Conservation (phyloP, 768 basidiomycete genomes). For the Tricholoma saponaceum region DNA sequence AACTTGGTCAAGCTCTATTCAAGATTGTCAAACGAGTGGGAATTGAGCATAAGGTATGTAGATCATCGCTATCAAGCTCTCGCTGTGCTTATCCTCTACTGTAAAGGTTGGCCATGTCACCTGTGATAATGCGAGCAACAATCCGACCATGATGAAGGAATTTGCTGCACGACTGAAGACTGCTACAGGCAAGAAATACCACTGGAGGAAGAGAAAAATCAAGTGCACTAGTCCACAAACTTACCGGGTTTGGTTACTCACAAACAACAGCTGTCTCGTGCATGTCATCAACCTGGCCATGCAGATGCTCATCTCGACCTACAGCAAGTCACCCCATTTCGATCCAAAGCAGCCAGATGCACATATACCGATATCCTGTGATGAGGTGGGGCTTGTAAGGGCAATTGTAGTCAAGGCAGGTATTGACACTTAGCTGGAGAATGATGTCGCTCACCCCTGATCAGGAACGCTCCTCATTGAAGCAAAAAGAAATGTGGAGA, state of each 20-base stretch:
- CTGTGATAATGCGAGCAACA: not conserved
- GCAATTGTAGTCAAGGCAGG: constrained; percentile 1
- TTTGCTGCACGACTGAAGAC: not conserved
- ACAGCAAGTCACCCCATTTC: too few species aligned
- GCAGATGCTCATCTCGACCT: too few species aligned
- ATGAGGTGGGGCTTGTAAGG: not conserved
- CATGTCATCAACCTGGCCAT: too few species aligned
- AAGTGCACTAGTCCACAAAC: too few species aligned
- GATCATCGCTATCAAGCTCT: not conserved
- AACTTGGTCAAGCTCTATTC: constrained; percentile 35
- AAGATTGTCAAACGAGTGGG: too few species aligned
- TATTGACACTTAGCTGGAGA: not conserved
- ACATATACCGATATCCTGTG: too few species aligned
- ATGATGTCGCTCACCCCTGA: not conserved
- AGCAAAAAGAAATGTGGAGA: constrained; percentile 18
- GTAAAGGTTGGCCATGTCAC: constrained; percentile 4
- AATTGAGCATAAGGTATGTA: not conserved
- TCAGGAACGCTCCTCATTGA: constrained; percentile 22
- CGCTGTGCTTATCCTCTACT: not conserved
- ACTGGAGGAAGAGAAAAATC: too few species aligned
- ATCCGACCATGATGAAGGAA: constrained; percentile 3
- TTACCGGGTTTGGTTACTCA: too few species aligned
- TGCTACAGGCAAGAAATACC: not conserved
- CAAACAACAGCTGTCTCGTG: too few species aligned
- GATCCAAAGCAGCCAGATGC: too few species aligned